Conservation (phyloP, 2,329 filamentous ascomycete genomes). For the Madurella mycetomatis region DNA sequence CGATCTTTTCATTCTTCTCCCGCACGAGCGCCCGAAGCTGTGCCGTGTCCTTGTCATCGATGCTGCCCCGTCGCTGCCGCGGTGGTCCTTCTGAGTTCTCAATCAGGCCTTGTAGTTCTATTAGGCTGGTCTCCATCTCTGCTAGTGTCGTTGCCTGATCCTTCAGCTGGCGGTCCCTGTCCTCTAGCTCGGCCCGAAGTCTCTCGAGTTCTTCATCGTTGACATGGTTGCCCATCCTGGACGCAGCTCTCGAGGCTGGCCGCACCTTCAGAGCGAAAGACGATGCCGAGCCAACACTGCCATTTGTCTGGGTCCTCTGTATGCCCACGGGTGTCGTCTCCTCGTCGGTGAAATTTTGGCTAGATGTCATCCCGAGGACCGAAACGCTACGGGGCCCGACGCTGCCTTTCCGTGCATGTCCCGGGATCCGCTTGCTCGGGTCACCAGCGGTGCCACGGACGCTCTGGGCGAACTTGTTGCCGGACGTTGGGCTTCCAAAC, state of each 20-base stretch:
- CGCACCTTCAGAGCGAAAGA: conserved; percentile 51
- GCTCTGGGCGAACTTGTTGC: conserved; percentile 58
- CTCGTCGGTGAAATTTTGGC: conserved; percentile 50
- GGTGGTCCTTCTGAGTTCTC: conserved; percentile 47
- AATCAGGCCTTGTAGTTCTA: conserved; percentile 70
- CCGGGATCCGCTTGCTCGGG: conserved; percentile 50
- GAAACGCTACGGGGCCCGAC: conserved; percentile 56
- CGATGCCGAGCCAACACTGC: conserved; percentile 50
- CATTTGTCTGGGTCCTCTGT: conserved; percentile 50
- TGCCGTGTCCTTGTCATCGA: conserved; percentile 66
- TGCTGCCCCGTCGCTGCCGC: conserved; percentile 38
- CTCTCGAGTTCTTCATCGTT: conserved; percentile 70
- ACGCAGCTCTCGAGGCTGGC: conserved; percentile 46
- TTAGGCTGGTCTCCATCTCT: conserved; percentile 85
- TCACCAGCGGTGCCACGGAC: conserved; percentile 58
- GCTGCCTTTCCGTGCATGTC: conserved; percentile 47
- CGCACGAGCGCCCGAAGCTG: conserved; percentile 78
- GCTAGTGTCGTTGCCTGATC: conserved; percentile 77
- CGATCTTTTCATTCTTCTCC: conserved; percentile 97
- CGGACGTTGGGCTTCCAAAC: conserved; percentile 58
- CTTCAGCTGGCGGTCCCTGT: conserved; percentile 80
- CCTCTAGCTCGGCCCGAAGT: conserved; percentile 69
- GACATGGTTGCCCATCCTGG: conserved; percentile 28
- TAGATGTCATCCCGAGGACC: conserved; percentile 46
- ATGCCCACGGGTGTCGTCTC: conserved; percentile 51